Evolutionary conservation across 345 rosid species (phyloP).

Genomic region (Citrus reticulata): DNA sequence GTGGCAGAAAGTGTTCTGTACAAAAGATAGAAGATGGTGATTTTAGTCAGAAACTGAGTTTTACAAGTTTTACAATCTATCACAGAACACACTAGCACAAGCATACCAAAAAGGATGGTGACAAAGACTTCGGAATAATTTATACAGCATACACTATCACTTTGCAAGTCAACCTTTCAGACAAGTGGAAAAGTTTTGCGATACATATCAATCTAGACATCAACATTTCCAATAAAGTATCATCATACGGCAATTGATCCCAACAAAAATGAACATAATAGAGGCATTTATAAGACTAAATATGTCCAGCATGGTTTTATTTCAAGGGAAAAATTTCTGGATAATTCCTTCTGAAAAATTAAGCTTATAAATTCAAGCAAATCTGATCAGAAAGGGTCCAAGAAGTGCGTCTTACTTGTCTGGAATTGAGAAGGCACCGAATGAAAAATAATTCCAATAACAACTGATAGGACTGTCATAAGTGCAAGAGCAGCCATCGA

Average conservation of each 20-base stretch:
- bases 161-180: not conserved
- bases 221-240: not conserved
- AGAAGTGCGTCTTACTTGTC: slow-evolving; percentile 58
- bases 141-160: not conserved
- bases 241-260: not conserved
- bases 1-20: not conserved
- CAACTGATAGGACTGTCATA: slow-evolving; percentile 89
- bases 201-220: not conserved
- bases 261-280: not conserved
- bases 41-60: not conserved
- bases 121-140: not conserved
- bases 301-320: not conserved
- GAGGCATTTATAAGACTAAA: not conserved
- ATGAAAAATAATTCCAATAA: slow-evolving; percentile 84
- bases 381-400: not conserved
- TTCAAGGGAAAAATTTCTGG: not conserved
- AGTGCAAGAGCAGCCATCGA: slow-evolving; percentile 97
- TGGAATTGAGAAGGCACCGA: slow-evolving; percentile 98
- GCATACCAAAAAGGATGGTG: not conserved
- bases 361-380: not conserved
- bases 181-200: too few relatives aligned
- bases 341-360: not conserved
- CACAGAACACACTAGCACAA: not conserved
- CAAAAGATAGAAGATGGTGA: not conserved
- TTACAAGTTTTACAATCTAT: not conserved